phyloP scores from a whole-genome alignment of 2,329 filamentous ascomycete genomes.

The Fusarium nelsonii region DNA sequence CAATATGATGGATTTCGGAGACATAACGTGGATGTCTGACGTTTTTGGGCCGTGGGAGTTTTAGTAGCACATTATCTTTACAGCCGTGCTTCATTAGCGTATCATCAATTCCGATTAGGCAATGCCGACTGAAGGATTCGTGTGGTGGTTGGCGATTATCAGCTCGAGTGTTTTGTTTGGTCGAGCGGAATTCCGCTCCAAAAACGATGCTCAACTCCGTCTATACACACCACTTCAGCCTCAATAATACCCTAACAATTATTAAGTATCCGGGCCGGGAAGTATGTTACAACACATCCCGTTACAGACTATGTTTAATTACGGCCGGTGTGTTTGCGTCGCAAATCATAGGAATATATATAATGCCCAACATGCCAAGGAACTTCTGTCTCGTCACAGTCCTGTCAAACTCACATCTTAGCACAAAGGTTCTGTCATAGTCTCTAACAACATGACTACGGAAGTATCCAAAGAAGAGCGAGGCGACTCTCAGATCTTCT shows the following conservation, averaged over 20 bases:
- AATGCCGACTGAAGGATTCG: background rate
- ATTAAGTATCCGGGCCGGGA: constrained; percentile 8
- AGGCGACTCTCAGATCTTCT: background rate
- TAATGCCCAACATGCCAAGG: constrained; percentile 13
- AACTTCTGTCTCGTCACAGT: background rate
- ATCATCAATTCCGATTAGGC: constrained; percentile 4
- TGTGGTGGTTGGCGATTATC: background rate
- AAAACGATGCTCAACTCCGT: constrained; percentile 25
- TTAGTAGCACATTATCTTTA: constrained; percentile 25
- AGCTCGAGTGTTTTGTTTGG: constrained; percentile 1
- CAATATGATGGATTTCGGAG: constrained; percentile 51
- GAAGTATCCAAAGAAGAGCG: background rate
- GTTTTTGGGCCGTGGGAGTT: constrained; percentile 56
- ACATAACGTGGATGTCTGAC: constrained; percentile 56
- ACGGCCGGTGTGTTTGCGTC: constrained; percentile 9
- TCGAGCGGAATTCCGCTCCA: constrained; percentile 26
- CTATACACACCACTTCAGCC: constrained; percentile 23
- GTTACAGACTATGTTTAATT: constrained; percentile 4
- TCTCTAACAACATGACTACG: constrained; percentile 12
- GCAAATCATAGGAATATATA: constrained; percentile 21
- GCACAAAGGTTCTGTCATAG: background rate
- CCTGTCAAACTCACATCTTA: background rate
- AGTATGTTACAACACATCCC: constrained; percentile 10
- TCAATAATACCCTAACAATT: constrained; percentile 13
- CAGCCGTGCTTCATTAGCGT: background rate